Evolutionary conservation across 1,139 yeast genomes (phyloP), one percentile per base, ranked within the genome.

Genomic region (Blastobotrys illinoisensis): DNA sequence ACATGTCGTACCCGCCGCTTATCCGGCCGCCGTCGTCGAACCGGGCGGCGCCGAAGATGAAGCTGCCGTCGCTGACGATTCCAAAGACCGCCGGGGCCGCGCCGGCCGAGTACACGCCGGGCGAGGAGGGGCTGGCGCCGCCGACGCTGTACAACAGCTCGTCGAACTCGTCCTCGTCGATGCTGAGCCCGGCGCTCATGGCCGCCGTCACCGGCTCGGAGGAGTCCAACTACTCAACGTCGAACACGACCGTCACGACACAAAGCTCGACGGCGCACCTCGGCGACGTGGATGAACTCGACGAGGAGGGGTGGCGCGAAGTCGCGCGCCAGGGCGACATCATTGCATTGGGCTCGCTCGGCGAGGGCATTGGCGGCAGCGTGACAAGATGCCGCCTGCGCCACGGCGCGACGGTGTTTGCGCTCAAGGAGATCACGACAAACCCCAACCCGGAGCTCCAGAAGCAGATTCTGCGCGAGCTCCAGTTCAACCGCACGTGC

Each of bases 291-390:
- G 81, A 81, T 49, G 80, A 81, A 44, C 70, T 91, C 54, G 84
- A 85, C 28, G 91, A 88, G 48, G 84, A 81, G 21, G 91, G 86
- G 56, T 91, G 98, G 97, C 80, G 81, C 60, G 64, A 70, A 11
- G 75, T 85, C 3, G 86, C 88, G 26, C 76, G 81, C 56, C 72
- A 76, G 36, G 80, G 79, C 47, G 78, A 79, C 44, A 86, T 88
- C 49, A 73, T 78, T 5, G 86, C 85, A 53, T 63, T 90, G 46
- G 83, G 83, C 32, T 77, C 82, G 46, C 71, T 93, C 16, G 99
- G 99, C 16, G 98, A 93, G 73, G 99, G 99, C 14, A 86, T 88
- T 47, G 96, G 97, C 9, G 99, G 99, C 1, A 79, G 89, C 18
- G 99, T 93, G 9, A 79, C 86, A 21, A 82, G 88, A 66, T 93